Evolutionary conservation across 257 asterid genomes (phyloP).

Genomic region (Solanum sitiens): DNA sequence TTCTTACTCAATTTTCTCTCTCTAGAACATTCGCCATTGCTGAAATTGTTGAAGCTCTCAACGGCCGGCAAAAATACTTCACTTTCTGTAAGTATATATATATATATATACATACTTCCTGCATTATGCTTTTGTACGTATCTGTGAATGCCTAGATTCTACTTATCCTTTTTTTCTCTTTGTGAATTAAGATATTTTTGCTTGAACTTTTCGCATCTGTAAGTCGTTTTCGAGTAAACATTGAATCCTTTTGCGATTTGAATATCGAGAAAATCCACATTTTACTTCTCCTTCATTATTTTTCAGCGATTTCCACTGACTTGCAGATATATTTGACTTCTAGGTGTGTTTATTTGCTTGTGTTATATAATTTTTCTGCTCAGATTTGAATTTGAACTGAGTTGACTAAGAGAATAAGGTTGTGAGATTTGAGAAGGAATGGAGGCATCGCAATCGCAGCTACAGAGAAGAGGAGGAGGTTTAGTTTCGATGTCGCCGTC

Average conservation of each 20-base stretch:
- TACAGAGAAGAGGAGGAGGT: conserved; percentile 42
- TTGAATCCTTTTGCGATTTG: background rate
- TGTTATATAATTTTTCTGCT: background rate
- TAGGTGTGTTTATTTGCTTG: background rate
- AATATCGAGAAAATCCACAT: background rate
- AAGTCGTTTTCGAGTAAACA: background rate
- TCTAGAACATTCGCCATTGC: conserved; percentile 1
- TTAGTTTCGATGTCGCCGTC: conserved; percentile 54
- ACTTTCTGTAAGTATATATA: background rate
- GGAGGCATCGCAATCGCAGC: conserved; percentile 41
- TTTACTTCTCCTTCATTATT: background rate
- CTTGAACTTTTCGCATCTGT: background rate
- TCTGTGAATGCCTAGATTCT: background rate
- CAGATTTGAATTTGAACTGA: conserved; percentile 14
- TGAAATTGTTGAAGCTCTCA: conserved; percentile 25
- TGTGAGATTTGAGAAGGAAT: conserved; percentile 15
- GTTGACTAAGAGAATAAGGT: conserved; percentile 2
- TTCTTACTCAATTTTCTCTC: conserved; percentile 10
- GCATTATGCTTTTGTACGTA: background rate
- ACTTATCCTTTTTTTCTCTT: background rate
- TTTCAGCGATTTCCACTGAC: background rate
- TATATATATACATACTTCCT: background rate
- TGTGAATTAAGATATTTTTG: background rate
- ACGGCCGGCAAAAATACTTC: conserved; percentile 31
- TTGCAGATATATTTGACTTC: background rate